Evolutionary conservation across 768 basidiomycete genomes (phyloP), one percentile per base, ranked within the genome.

Genomic region (Leccinum variicolor): DNA sequence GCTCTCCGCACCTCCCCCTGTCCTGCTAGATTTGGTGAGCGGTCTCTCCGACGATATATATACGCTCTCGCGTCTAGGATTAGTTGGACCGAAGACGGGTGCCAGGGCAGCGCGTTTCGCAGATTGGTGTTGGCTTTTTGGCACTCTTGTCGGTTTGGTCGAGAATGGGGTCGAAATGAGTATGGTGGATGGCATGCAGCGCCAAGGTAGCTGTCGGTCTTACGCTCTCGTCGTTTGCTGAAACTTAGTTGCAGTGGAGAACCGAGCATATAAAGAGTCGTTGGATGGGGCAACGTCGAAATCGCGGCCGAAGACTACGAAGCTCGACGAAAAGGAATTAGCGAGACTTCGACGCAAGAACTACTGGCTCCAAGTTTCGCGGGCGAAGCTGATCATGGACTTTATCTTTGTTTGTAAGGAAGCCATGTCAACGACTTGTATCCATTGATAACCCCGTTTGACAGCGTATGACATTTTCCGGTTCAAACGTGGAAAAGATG

Each of bases 91-190:
- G 62, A 79, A 76, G 51, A 73, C 81, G 1, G 92, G 92, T 17
- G 79, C 82, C 51, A 81, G 84, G 34, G 92, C 90, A 3, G 90
- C 77, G 34, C 81, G 84, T 11, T 84, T 92, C 66, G 84, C 91
- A 2, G 84, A 93, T 70, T 92, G 89, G 88, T 92, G 91, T 68
- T 94, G 91, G 92, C 79, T 94, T 61, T 74, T 89, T 28, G 78
- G 86, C 15, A 94, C 90, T 0, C 75, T 93, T 29, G 90, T 90
- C 13, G 86, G 85, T 50, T 76, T 94, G 6, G 90, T 93, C 7
- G 90, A 93, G 75, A 91, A 93, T 69, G 83, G 84, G 7, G 84
- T 94, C 3, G 90, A 94, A 69, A 78, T 87, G 64, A 79, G 84
- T 61, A 81, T 93, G 62, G 86, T 90, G 29, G 80, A 77, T 36